phyloP scores from a whole-genome alignment of 345 rosid genomes.

The Heritiera littoralis region DNA sequence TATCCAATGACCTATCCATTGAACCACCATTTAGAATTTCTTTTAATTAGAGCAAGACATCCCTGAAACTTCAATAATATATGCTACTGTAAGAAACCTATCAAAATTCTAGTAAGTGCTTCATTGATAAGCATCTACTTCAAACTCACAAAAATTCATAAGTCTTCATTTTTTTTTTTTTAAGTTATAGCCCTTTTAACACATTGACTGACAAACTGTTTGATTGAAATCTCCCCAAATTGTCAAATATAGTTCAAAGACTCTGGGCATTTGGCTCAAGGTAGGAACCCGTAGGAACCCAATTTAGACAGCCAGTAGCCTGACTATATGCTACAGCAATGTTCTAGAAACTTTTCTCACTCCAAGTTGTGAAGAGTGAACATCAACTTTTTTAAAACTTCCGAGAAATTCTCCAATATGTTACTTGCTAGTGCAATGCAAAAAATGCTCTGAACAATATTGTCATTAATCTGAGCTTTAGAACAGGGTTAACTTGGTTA shows the following conservation, averaged over 20 bases:
- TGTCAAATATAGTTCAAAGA: background rate
- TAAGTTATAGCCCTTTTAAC: background rate
- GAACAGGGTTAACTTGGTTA: background rate
- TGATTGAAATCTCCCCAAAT: background rate
- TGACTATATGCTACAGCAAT: background rate
- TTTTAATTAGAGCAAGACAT: background rate
- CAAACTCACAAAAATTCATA: background rate
- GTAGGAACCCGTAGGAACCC: background rate
- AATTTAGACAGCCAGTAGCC: background rate
- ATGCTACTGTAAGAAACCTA: background rate
- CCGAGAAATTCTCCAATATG: too few relatives aligned
- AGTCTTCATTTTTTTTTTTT: background rate
- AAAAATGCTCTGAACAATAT: background rate
- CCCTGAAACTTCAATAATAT: background rate
- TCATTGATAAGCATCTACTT: background rate
- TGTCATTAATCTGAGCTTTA: background rate
- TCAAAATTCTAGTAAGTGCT: background rate
- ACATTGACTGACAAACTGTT: background rate
- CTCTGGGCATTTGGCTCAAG: constrained; percentile 3
- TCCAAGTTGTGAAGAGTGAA: constrained; percentile 1
- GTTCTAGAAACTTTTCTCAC: background rate
- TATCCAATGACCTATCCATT: background rate
- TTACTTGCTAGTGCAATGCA: background rate
- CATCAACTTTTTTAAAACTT: background rate
- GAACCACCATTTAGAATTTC: background rate